Evolutionary conservation across 2,329 filamentous ascomycete species (phyloP), one percentile per base, ranked within the genome.

Genomic region (Proliferodiscus dingleyae): DNA sequence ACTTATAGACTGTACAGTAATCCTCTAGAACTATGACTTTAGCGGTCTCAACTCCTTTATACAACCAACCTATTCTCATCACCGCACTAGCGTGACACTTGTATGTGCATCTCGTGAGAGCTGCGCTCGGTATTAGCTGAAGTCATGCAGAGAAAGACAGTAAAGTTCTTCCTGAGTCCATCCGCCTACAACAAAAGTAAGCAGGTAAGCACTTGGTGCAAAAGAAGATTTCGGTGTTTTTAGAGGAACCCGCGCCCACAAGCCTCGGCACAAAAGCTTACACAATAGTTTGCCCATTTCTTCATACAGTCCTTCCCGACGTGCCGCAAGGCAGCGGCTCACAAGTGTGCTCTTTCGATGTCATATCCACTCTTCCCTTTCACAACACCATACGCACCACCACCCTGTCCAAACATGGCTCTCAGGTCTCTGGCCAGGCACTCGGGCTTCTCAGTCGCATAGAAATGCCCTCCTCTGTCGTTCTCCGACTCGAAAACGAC

Each of bases 361-460:
- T 59, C 57, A 53, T 59, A 63, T 9, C 59, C 57, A 43, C n/a
- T 56, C 44, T 50, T 59, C 21, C 49, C 57, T 36, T 56, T 54
- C 18, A 60, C 56, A 26, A 51, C 54, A 8, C 61, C 60, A 47
- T 61, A 68, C 3, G 71, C 72, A 5, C 71, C 71, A 1, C 73
- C 74, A 0, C 64, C 65, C 47, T 70, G 71, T 0, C 73, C 72
- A 65, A 82, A 81, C 78, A 83, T 82, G 5, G 66, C 66, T 51
- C 67, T 67, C 44, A 84, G 49, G 58, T 84, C 80, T 2, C 61
- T 63, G 0, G 67, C 73, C 19, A 84, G 63, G 4, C 68, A 63
- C 18, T 76, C 67, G 0, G 80, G 80, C 18, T 66, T 65, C 61
- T 85, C 80, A 55, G 72, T 75, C 0, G 80, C 74, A 2, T 77